These are phyloP conservation scores for Daldinia concentrica DNA, from an alignment of 495 filamentous ascomycete genomes.

Conservation along the genomic window DNA sequence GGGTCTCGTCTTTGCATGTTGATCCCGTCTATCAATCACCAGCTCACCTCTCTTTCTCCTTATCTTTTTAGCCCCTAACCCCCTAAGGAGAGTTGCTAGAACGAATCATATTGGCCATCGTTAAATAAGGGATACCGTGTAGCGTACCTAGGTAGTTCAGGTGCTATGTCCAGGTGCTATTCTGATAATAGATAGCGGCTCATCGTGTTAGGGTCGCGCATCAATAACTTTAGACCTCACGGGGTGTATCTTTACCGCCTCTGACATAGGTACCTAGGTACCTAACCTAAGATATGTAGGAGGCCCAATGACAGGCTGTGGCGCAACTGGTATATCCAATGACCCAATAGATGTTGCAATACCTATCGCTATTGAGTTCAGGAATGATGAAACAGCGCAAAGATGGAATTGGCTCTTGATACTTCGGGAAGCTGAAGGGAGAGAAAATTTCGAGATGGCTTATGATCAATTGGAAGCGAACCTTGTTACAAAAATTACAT, in stretches of 20 bases:
- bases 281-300: too few species aligned
- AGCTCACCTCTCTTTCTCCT: conserved; percentile 14
- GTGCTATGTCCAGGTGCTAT: neutral
- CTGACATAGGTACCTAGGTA: too few species aligned
- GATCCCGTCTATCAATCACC: conserved; percentile 33
- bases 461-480: neutral
- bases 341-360: conserved; percentile 37
- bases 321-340: conserved; percentile 31
- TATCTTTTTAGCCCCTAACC: neutral
- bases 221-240: conserved; percentile 4
- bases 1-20: conserved; percentile 8
- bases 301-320: conserved; percentile 27
- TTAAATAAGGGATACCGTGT: conserved; percentile 17
- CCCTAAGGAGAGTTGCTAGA: neutral
- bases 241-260: conserved; percentile 28
- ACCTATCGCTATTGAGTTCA: conserved; percentile 34
- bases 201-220: conserved; percentile 15
- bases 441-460: conserved; percentile 7
- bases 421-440: neutral
- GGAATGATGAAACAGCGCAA: conserved; percentile 34
- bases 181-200: conserved; percentile 19
- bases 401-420: conserved; percentile 21
- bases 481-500: neutral
- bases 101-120: neutral
- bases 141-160: neutral